These are phyloP conservation scores for Metarhizium album DNA, from an alignment of 2,329 filamentous ascomycete species.

Conservation along the genomic window DNA sequence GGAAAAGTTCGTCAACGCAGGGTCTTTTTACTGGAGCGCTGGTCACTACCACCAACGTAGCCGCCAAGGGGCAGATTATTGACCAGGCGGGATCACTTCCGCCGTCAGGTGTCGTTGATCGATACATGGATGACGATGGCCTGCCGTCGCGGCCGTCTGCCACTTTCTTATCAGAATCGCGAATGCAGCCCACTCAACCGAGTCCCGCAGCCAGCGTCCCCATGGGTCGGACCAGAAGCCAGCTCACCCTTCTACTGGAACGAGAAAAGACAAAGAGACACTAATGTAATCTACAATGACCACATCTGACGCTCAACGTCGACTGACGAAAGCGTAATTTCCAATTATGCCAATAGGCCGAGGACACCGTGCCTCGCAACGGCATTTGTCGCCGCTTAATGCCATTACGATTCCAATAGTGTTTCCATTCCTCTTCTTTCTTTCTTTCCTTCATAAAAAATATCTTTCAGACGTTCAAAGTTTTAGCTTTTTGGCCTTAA, in stretches of 20 bases:
- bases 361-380: not conserved
- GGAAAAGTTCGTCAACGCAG: slow-evolving; percentile 10
- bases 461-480: not conserved
- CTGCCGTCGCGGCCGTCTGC: slow-evolving; percentile 13
- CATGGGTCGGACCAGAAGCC: slow-evolving; percentile 48
- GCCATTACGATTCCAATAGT: not conserved
- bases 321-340: not conserved
- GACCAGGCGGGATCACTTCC: slow-evolving; percentile 26
- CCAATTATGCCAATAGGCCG: not conserved
- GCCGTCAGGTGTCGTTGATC: slow-evolving; percentile 13
- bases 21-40: slow-evolving; percentile 24
- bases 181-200: slow-evolving; percentile 39
- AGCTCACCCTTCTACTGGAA: slow-evolving; percentile 46
- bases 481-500: not conserved
- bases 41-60: slow-evolving; percentile 30
- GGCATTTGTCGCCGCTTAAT: not conserved
- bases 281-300: slow-evolving; percentile 9
- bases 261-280: slow-evolving; percentile 33
- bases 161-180: slow-evolving; percentile 22
- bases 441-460: too few species aligned
- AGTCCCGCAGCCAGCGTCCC: slow-evolving; percentile 33
- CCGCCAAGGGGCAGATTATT: slow-evolving; percentile 33
- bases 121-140: slow-evolving; percentile 14
- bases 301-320: not conserved
- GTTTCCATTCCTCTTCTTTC: not conserved